phyloP scores from a whole-genome alignment of 345 rosid genomes.

The Ailanthus altissimus region DNA sequence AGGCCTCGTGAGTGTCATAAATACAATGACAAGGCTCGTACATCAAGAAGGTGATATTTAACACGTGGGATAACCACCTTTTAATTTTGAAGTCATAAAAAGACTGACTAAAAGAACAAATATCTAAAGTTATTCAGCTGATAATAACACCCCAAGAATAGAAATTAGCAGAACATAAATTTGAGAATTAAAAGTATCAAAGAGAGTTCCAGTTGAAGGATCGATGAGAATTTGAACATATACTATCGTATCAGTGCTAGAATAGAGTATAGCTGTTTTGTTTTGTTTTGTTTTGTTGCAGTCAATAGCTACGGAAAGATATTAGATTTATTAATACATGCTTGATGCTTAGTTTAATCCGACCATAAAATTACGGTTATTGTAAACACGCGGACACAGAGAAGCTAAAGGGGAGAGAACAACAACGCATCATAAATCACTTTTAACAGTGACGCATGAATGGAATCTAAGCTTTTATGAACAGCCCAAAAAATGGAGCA shows the following conservation, averaged over 20 bases:
- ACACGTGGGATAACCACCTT: not conserved
- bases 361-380: not conserved
- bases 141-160: not conserved
- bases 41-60: not conserved
- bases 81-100: not conserved
- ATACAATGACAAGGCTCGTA: not conserved
- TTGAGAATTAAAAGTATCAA: not conserved
- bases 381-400: not conserved
- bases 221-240: not conserved
- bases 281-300: too few relatives aligned
- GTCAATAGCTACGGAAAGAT: too few relatives aligned
- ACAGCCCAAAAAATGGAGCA: not conserved
- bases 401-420: not conserved
- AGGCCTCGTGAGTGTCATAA: not conserved
- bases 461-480: slow-evolving; percentile 41
- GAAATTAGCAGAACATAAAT: not conserved
- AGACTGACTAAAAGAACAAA: not conserved
- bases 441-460: slow-evolving; percentile 33
- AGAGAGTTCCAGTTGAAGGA: not conserved
- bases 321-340: not conserved
- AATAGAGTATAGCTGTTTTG: too few relatives aligned
- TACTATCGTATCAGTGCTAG: too few relatives aligned
- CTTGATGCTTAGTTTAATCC: not conserved
- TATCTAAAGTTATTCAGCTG: not conserved
- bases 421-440: slow-evolving; percentile 23